Conservation (phyloP, 2,329 filamentous ascomycete species). For the Thielaviopsis ethacetica region DNA sequence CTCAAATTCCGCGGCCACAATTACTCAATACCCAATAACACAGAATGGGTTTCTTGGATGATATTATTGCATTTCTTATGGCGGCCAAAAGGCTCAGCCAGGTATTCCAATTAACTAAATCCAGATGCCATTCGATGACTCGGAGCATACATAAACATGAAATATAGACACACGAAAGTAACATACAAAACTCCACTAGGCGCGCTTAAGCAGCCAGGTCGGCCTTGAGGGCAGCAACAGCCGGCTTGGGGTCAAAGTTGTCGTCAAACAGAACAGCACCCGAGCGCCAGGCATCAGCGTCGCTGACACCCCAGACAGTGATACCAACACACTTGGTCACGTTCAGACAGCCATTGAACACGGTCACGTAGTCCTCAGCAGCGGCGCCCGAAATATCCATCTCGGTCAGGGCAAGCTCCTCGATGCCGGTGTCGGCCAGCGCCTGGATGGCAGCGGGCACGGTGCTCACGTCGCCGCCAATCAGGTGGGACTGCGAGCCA, state of each 20-base stretch:
- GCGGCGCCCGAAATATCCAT: slow-evolving; percentile 47
- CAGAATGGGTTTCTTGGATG: too few species aligned
- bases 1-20: too few species aligned
- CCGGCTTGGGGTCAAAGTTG: slow-evolving; percentile 20
- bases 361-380: slow-evolving; percentile 39
- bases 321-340: slow-evolving; percentile 46
- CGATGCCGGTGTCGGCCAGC: slow-evolving; percentile 31
- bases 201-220: neutral
- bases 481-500: slow-evolving; percentile 38
- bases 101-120: neutral
- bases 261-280: slow-evolving; percentile 38
- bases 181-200: neutral
- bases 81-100: neutral
- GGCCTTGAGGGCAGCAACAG: slow-evolving; percentile 26
- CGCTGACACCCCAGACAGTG: slow-evolving; percentile 43
- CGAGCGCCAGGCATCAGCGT: slow-evolving; percentile 34
- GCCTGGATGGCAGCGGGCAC: slow-evolving; percentile 22
- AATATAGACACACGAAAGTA: slow-evolving; percentile 1
- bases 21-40: too few species aligned
- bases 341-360: slow-evolving; percentile 40
- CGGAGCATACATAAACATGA: neutral
- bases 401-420: slow-evolving; percentile 46
- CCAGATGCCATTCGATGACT: neutral
- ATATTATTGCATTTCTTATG: neutral
- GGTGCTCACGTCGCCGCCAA: slow-evolving; percentile 21